Percentiles rank a stretch among this genome's conserved stretches.
Conservation (phyloP, 306 rosid species). For the Canavalia gladiata region DNA sequence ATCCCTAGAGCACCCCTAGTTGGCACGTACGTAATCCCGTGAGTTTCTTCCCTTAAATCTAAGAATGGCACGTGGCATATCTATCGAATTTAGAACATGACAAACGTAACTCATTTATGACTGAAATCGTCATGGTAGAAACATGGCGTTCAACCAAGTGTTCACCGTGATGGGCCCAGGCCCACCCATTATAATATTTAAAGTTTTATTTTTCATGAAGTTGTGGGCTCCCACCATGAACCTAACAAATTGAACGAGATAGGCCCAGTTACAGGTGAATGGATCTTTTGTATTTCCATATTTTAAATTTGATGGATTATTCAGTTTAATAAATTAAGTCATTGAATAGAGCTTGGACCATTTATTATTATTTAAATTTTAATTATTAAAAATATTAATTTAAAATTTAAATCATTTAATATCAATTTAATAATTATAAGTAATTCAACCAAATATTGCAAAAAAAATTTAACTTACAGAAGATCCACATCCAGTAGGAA, state of each 20-base stretch:
- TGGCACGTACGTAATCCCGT: not conserved
- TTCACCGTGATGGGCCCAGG: constrained; percentile 1
- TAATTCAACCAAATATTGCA: too few relatives aligned
- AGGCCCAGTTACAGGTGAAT: not conserved
- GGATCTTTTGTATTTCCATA: too few relatives aligned
- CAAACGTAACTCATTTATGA: not conserved
- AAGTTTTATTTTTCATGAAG: not conserved
- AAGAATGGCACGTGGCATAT: not conserved
- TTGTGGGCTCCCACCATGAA: constrained; percentile 3
- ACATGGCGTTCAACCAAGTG: not conserved
- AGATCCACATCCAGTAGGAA: not conserved
- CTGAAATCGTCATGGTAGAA: not conserved
- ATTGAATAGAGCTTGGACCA: too few relatives aligned
- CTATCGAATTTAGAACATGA: not conserved
- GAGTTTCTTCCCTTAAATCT: not conserved
- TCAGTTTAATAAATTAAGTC: too few relatives aligned
- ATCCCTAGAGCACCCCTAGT: not conserved
- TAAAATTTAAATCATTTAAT: too few relatives aligned
- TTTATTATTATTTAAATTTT: too few relatives aligned
- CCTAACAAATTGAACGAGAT: not conserved
- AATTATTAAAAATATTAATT: too few relatives aligned
- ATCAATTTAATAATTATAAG: too few relatives aligned
- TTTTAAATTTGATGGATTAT: too few relatives aligned
- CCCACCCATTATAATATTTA: not conserved
- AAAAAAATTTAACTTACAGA: too few relatives aligned